Percentiles rank a stretch among this genome's conserved stretches.
phyloP scores from a whole-genome alignment of 768 basidiomycete species.

The Phaeolepiota aurea region DNA sequence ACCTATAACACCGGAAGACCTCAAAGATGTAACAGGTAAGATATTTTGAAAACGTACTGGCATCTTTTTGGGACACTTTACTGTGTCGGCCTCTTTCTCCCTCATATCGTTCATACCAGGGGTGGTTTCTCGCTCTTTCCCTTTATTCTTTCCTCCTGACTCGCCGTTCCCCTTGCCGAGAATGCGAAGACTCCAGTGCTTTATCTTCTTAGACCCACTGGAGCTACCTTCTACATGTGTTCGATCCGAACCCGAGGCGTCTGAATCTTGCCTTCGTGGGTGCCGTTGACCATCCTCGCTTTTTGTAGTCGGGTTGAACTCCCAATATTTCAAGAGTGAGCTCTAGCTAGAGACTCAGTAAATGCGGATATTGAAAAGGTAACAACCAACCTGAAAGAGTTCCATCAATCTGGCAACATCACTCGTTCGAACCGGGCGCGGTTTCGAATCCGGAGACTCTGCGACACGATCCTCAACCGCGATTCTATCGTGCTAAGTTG shows the following conservation, averaged over 20 bases:
- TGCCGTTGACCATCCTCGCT: slow-evolving; percentile 10
- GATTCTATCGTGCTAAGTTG: slow-evolving; percentile 69
- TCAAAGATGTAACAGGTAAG: no score
- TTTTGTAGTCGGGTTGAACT: neutral
- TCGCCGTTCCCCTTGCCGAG: slow-evolving; percentile 18
- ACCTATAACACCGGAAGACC: slow-evolving; percentile 21
- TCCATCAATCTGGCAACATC: slow-evolving; percentile 83
- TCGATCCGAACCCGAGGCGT: slow-evolving; percentile 23
- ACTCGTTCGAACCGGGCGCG: slow-evolving; percentile 57
- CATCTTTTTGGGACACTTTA: slow-evolving; percentile 49
- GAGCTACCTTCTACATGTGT: slow-evolving; percentile 25
- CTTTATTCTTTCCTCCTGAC: slow-evolving; percentile 22
- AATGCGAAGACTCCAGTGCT: neutral
- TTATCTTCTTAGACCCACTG: neutral
- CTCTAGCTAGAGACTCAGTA: slow-evolving; percentile 27
- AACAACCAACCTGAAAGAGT: slow-evolving; percentile 54
- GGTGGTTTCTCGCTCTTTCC: slow-evolving; percentile 4
- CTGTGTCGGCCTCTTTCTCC: slow-evolving; percentile 25
- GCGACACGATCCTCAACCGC: slow-evolving; percentile 56
- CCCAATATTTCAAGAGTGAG: slow-evolving; percentile 62
- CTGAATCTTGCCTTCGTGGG: slow-evolving; percentile 19
- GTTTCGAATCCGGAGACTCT: slow-evolving; percentile 30
- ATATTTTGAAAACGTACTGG: slow-evolving; percentile 48
- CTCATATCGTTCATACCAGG: slow-evolving; percentile 14
- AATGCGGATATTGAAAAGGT: neutral